phyloP scores from a whole-genome alignment of 495 filamentous ascomycete genomes.

The Polyplosphaeria fusca region DNA sequence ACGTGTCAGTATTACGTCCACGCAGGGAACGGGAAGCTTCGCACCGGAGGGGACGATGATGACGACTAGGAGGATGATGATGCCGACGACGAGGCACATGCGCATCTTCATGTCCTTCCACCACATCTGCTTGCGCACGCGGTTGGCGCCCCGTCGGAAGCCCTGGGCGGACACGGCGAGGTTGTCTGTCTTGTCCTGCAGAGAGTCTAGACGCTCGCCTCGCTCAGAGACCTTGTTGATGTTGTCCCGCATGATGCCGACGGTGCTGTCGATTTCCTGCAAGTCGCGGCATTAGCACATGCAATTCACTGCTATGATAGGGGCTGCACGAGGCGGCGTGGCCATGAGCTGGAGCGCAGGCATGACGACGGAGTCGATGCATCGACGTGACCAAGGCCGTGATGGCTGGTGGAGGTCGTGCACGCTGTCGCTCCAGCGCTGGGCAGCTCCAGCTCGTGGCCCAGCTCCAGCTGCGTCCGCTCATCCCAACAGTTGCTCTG shows the following conservation, averaged over 20 bases:
- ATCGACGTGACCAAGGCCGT: too few species aligned
- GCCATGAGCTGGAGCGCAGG: neutral
- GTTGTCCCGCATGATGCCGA: constrained; percentile 90
- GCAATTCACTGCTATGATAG: too few species aligned
- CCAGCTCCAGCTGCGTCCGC: neutral
- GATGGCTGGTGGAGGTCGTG: neutral
- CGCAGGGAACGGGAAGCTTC: neutral
- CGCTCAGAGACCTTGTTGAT: constrained; percentile 90
- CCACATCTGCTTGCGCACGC: constrained; percentile 89
- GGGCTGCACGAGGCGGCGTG: neutral
- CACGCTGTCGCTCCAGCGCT: constrained; percentile 9
- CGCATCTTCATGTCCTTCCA: constrained; percentile 99
- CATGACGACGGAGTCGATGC: neutral
- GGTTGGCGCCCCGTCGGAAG: constrained; percentile 92
- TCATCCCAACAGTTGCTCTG: neutral
- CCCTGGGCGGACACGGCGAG: constrained; percentile 84
- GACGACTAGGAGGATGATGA: constrained; percentile 82
- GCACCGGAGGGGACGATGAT: constrained; percentile 88
- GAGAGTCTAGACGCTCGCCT: constrained; percentile 81
- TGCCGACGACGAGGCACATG: constrained; percentile 84
- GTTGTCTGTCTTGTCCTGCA: constrained; percentile 96
- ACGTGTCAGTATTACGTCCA: too few species aligned
- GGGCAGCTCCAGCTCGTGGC: neutral
- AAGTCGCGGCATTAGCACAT: constrained; percentile 11
- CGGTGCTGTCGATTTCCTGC: constrained; percentile 95